Conservation (phyloP, 2,329 filamentous ascomycete genomes). For the Chalara sp. region DNA sequence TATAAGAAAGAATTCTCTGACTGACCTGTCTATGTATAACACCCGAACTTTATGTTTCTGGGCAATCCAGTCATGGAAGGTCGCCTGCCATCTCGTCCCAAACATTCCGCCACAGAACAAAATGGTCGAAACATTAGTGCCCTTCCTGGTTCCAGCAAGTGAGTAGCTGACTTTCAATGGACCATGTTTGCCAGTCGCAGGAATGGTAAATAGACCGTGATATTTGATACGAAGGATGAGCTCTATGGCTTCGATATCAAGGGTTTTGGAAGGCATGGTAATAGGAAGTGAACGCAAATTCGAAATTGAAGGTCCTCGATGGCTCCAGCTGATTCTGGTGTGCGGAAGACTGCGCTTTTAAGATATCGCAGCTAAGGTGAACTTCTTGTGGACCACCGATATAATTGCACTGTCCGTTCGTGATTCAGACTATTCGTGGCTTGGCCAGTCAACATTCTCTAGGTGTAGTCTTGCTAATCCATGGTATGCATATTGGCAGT, state of each 20-base stretch:
- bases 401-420: too few relatives aligned
- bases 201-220: conserved; percentile 19
- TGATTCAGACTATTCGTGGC: too few relatives aligned
- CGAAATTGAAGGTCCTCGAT: conserved; percentile 2
- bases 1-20: not conserved
- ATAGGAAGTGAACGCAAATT: not conserved
- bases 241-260: conserved; percentile 12
- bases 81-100: conserved; percentile 25
- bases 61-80: conserved; percentile 26
- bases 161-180: conserved; percentile 20
- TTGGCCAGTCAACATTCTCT: too few relatives aligned
- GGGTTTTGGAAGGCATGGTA: conserved; percentile 1
- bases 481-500: too few relatives aligned
- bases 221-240: conserved; percentile 16
- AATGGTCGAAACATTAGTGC: conserved; percentile 23
- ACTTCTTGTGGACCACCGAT: too few relatives aligned
- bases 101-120: conserved; percentile 35
- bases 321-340: too few relatives aligned
- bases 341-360: not conserved
- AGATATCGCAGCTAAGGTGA: too few relatives aligned
- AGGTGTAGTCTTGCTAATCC: too few relatives aligned
- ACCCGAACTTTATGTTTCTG: conserved; percentile 28
- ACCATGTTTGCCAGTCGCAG: conserved; percentile 16
- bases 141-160: conserved; percentile 17
- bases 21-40: conserved; percentile 33